These are phyloP conservation scores for Isatis lusitanica DNA, from an alignment of 441 rosid genomes.

Conservation along the genomic window DNA sequence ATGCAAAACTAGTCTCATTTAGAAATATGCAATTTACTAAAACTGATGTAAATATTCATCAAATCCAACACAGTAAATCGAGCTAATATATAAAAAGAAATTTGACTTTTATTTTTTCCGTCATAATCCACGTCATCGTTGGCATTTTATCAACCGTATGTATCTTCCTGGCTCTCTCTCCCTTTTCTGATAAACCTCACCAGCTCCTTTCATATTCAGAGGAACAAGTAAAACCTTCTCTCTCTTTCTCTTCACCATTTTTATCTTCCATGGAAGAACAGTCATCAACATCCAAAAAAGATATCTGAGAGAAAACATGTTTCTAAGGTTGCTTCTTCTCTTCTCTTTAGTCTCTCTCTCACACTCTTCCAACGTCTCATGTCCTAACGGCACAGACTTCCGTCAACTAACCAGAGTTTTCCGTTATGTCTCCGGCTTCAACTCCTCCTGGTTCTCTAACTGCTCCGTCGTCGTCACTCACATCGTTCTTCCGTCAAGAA, in stretches of 20 bases:
- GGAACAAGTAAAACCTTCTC: conserved; percentile 8
- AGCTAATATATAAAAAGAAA: not conserved
- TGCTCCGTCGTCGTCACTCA: conserved; percentile 44
- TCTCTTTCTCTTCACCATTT: conserved; percentile 14
- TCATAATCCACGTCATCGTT: conserved; percentile 33
- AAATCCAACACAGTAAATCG: not conserved
- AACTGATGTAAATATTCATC: not conserved
- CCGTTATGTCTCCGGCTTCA: conserved; percentile 62
- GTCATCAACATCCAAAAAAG: not conserved
- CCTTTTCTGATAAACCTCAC: conserved; percentile 26
- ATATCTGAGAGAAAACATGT: conserved; percentile 27
- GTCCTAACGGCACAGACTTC: conserved; percentile 44
- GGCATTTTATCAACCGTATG: conserved; percentile 23
- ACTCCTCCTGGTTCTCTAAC: conserved; percentile 54
- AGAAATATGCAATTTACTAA: not conserved
- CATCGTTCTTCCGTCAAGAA: conserved; percentile 53
- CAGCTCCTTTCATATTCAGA: conserved; percentile 28
- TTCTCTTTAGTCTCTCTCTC: conserved; percentile 44
- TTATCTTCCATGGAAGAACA: conserved; percentile 25
- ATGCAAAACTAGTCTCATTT: not conserved
- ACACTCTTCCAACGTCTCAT: conserved; percentile 47
- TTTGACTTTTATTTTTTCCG: not conserved
- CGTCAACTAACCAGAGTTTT: conserved; percentile 52
- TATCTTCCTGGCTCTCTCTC: not conserved
- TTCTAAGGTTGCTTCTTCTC: conserved; percentile 39